Evolutionary conservation across 306 rosid species (phyloP), one percentile per base, ranked within the genome.

Genomic region (Gastrolobium villosum): DNA sequence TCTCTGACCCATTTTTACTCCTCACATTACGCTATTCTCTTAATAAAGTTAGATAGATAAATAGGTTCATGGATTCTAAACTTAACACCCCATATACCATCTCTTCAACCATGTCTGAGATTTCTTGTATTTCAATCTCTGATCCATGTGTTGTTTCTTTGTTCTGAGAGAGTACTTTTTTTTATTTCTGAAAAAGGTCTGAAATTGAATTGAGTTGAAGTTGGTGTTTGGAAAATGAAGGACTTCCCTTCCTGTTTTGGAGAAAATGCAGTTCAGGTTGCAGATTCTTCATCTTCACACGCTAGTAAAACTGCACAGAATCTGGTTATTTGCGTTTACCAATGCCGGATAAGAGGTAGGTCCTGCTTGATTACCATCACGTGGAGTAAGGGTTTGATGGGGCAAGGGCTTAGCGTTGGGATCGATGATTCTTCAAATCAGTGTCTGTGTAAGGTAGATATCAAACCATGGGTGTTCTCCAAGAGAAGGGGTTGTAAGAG

Each of bases 181-280:
- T 26, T 30, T 0, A 8, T 8, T 13, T 3, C 69, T 59, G 7
- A 46, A 2, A 28, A 80, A 59, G 61, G 13, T 84, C 28, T 52
- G 61, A 75, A 65, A 43, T 80, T 84, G 32, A 72, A 13, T 79
- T 79, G 34, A 53, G 31, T 82, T 82, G 82, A 75, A 79, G 76
- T 61, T 60, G 56, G 37, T 49, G 43, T 72, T 64, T 57, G 35
- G 5, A 82, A 67, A 70, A 96, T 96, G 99, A 93, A 93, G 84
- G 98, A 96, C 84, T 96, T 96, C 65, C 97, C 98, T 65, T 93
- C 97, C 66, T 96, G 99, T 80, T 96, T 96, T 70, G 97, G 98
- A 10, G 99, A 96, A 75, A 93, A 89, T 81, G 99, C 96, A 49
- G 97, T 96, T 81, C 99, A 96, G 81, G 87, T 96, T 37, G 92